phyloP scores from a whole-genome alignment of 192 early-diverging fungal genomes.

The Dispira parvispora region DNA sequence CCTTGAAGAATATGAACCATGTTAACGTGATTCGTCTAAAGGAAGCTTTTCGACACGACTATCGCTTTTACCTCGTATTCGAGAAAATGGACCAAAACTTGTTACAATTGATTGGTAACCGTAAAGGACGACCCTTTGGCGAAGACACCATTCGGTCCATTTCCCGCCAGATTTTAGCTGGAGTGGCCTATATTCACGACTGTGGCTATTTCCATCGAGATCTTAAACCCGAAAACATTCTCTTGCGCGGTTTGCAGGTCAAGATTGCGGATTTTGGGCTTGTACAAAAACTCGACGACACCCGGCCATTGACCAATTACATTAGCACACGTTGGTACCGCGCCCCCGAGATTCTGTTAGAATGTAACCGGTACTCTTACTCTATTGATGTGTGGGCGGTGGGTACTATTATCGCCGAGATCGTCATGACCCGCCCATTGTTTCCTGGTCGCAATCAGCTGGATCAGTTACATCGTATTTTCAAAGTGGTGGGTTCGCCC shows the following conservation, averaged over 20 bases:
- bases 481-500: slow-evolving; percentile 65
- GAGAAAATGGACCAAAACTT: slow-evolving; percentile 93
- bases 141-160: slow-evolving; percentile 55
- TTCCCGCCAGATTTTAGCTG: slow-evolving; percentile 70
- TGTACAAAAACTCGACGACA: slow-evolving; percentile 73
- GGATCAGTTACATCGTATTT: slow-evolving; percentile 81
- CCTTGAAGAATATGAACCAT: slow-evolving; percentile 36
- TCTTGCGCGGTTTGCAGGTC: slow-evolving; percentile 41
- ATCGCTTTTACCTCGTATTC: slow-evolving; percentile 85
- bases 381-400: slow-evolving; percentile 97
- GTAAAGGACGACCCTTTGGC: slow-evolving; percentile 42
- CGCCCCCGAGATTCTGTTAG: slow-evolving; percentile 85
- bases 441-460: slow-evolving; percentile 91
- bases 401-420: slow-evolving; percentile 80
- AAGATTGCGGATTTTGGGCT: slow-evolving; percentile 98
- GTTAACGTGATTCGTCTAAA: slow-evolving; percentile 71
- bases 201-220: slow-evolving; percentile 89
- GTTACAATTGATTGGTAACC: slow-evolving; percentile 71
- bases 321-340: slow-evolving; percentile 98
- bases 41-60: slow-evolving; percentile 70
- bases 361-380: slow-evolving; percentile 63
- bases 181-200: slow-evolving; percentile 83
- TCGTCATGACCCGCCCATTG: slow-evolving; percentile 70
- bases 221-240: slow-evolving; percentile 94
- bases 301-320: slow-evolving; percentile 90